Percentiles rank a stretch among this genome's conserved stretches.
These are phyloP conservation scores for Eucalyptus tenuipes DNA, from an alignment of 345 rosid genomes.

Conservation along the genomic window DNA sequence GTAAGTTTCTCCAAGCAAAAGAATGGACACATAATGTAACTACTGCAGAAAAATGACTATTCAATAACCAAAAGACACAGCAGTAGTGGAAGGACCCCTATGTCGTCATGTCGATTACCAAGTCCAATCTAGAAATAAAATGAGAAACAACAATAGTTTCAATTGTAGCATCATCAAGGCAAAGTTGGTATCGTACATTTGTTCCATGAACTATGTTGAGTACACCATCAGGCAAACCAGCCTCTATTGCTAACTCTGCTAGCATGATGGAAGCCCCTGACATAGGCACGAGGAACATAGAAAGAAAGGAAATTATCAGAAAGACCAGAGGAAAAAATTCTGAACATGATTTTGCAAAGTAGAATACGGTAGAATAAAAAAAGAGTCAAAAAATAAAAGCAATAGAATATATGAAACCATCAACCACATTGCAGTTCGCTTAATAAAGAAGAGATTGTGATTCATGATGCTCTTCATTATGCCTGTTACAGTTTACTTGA, in stretches of 20 bases:
- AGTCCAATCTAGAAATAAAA: not conserved
- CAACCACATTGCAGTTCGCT: not conserved
- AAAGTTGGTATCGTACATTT: slow-evolving; percentile 32
- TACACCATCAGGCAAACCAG: slow-evolving; percentile 91
- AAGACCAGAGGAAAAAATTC: not conserved
- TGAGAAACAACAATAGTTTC: not conserved
- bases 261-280: slow-evolving; percentile 88
- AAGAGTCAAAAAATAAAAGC: not conserved
- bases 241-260: slow-evolving; percentile 93
- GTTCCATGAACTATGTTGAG: slow-evolving; percentile 90
- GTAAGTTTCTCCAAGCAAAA: not conserved
- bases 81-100: not conserved
- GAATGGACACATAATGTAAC: not conserved
- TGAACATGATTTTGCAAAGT: not conserved
- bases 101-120: not conserved
- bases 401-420: not conserved
- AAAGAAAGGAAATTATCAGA: not conserved
- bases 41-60: not conserved
- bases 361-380: not conserved
- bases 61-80: not conserved
- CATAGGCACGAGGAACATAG: not conserved
- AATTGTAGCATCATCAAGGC: not conserved
- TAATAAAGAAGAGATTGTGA: not conserved
- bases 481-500: not conserved
- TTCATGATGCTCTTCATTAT: not conserved